Conservation (phyloP, 805 yeast species). For the Nakazawaea ishiwadae region DNA sequence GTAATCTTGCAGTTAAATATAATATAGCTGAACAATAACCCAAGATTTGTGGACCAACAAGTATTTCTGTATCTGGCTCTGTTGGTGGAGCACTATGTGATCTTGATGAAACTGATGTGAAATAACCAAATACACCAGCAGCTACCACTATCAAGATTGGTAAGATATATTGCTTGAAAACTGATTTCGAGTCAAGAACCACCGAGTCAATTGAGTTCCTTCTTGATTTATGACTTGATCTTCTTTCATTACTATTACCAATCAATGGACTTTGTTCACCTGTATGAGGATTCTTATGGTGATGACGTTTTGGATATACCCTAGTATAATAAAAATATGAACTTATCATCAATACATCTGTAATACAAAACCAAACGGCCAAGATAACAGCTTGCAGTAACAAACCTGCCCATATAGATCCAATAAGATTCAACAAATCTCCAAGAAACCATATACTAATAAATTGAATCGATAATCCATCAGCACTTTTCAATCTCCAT, state of each 20-base stretch:
- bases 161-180: conserved; percentile 45
- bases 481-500: conserved; percentile 71
- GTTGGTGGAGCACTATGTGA: conserved; percentile 19
- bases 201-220: conserved; percentile 50
- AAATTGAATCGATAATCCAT: conserved; percentile 69
- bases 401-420: conserved; percentile 65
- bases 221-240: conserved; percentile 30
- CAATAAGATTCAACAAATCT: conserved; percentile 61
- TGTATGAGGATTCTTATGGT: conserved; percentile 15
- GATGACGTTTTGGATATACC: conserved; percentile 35
- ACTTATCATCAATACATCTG: conserved; percentile 54
- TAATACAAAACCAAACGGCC: conserved; percentile 74
- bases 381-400: conserved; percentile 66
- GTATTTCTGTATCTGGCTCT: conserved; percentile 21
- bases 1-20: conserved; percentile 68
- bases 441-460: conserved; percentile 69
- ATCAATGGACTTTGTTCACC: conserved; percentile 32
- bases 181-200: conserved; percentile 41
- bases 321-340: conserved; percentile 56
- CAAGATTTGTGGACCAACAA: conserved; percentile 56
- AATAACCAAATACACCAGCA: conserved; percentile 60
- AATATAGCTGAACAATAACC: conserved; percentile 68
- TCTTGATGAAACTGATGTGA: conserved; percentile 34
- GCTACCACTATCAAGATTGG: conserved; percentile 59
- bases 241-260: conserved; percentile 17